Evolutionary conservation across 176 grass and related monocot genomes (phyloP).

Genomic region (Guadua angustifolia): DNA sequence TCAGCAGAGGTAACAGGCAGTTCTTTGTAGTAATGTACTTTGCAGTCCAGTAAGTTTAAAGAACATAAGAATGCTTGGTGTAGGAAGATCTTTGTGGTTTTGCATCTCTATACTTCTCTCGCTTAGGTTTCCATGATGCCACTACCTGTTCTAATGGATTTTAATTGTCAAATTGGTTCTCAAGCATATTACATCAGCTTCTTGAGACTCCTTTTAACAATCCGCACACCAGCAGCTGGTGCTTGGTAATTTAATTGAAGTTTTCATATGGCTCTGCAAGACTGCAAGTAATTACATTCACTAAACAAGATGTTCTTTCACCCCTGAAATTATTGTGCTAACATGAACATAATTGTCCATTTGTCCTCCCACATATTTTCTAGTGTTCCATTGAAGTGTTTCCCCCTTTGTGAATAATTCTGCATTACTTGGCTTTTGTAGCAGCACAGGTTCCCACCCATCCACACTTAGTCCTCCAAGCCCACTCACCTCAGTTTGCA

Average conservation of each 20-base stretch:
- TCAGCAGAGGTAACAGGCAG: neutral
- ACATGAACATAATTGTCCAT: neutral
- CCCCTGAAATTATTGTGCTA: neutral
- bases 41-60: too few relatives aligned
- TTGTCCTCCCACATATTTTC: neutral
- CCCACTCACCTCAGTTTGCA: conserved; percentile 73
- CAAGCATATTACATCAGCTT: neutral
- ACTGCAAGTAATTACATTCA: neutral
- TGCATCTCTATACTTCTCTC: too few relatives aligned
- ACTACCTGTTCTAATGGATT: too few relatives aligned
- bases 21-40: neutral
- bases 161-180: too few relatives aligned
- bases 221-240: neutral
- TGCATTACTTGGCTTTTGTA: conserved; percentile 41
- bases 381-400: neutral
- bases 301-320: conserved; percentile 21
- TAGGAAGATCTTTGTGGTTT: too few relatives aligned
- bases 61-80: too few relatives aligned
- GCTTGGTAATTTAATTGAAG: conserved; percentile 11
- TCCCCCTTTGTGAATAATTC: conserved; percentile 12
- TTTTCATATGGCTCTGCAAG: neutral
- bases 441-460: conserved; percentile 61
- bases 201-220: neutral
- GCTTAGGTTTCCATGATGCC: too few relatives aligned
- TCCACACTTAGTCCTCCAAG: conserved; percentile 66